Base-by-base conservation (phyloP, 306 rosid species). In the Sicyos baderoa region DNA sequence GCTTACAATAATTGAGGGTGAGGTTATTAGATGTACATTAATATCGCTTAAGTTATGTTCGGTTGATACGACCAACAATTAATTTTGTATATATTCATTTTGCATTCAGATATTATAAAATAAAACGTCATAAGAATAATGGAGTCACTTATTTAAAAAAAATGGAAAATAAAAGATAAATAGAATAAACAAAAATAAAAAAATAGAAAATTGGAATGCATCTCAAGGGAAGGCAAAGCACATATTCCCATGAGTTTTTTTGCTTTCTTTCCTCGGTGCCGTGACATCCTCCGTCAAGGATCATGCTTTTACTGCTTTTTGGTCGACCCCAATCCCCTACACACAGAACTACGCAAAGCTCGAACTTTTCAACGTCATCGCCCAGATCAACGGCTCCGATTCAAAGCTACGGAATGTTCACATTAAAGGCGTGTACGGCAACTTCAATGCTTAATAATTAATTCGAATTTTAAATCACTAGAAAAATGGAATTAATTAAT, bases 281-380 rank as follows among this genome's bases (percentile, higher is more conserved):
- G 67, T 60, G 67, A 60, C n/a, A 60, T 60, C 67, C 67, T 35
- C 37, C 49, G 27, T 62, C 27, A 62, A 62, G 68, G 68, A 62
- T 62, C 51, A 40, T 62, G 68, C 68, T 62, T 62, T 62, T 17
- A 17, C 1, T 18, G 9, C 27, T 17, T 62, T 62, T 62, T 11
- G 68, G 29, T 62, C 68, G 68, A 18, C 50, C n/a, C 2, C 51
- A 17, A 62, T 62, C 68, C 22, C 51, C 68, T 62, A 10, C 68
- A 4, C 1, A 9, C 51, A 12, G 5, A 11, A n/a, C 68, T 62
- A 62, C 51, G 4, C 68, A 17, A 62, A 0, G 4, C 1, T 40
- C 68, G 0, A 3, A 0, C 19, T 6, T 17, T 17, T 0, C 7
- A 29, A 5, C 18, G 25, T 25, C 40, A 25, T 11, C 8, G 3